Base-by-base conservation (phyloP, 352 stramenopile genomes). In the Globisporangium ultimum region DNA sequence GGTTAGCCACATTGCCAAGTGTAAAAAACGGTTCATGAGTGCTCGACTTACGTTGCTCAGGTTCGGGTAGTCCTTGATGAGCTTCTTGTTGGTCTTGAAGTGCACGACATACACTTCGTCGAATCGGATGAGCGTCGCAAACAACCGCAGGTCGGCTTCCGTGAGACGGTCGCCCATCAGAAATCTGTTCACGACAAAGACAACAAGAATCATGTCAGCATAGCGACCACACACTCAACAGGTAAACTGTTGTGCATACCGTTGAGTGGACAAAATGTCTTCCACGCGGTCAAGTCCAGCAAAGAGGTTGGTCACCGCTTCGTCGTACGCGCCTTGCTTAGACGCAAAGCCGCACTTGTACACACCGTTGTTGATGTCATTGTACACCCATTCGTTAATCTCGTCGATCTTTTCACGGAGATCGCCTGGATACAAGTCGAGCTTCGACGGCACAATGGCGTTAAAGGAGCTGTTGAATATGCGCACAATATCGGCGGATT, bases 401-500 rank as follows among this genome's bases (percentile, higher is more conserved):
- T 72, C 84, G 68, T 98, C 88, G 66, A 98, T 97, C 32, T 95
- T 60, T 45, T 75, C 68, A 41, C 77, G 79, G 22, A 96, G 70
- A 48, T 89, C 77, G 45, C 66, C 55, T 21, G 91, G 88, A 70
- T 94, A 96, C 51, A 97, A 70, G 48, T 95, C 77, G 46, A 87
- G 72, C 58, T 73, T 80, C 43, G 73, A 84, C 52, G 87, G 67
- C 53, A 91, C 78, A 46, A 89, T 70, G 24, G 72, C 61, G 52
- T 96, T 74, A 53, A 96, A 95, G 22, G 78, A 84, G 48, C 60
- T 79, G 70, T 91, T 91, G 24, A 98, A 82, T 70, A 98, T 95
- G 61, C 90, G 81, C 64, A 98, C 89, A 58, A 98, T 98, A 52
- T 98, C 91, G 51, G 85, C 80, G 47, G 86, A 97, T 66, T 98